A percentile compares a stretch with the other conserved stretches of the same genome.
phyloP scores from a whole-genome alignment of 1,284 basidiomycete species.

The Tylopilus sp. region DNA sequence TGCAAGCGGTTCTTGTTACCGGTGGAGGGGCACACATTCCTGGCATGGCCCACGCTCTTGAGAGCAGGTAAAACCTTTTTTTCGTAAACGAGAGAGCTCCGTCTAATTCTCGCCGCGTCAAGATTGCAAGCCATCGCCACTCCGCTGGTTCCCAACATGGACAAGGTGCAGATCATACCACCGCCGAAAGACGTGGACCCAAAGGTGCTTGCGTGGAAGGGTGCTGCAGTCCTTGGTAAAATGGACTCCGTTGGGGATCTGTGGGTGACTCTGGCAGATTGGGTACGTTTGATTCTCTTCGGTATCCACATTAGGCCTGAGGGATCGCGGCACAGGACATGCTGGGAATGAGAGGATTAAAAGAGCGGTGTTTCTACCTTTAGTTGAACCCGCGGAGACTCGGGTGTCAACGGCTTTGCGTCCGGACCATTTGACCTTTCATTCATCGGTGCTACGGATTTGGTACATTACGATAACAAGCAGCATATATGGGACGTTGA shows the following conservation, averaged over 20 bases:
- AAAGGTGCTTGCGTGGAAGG: conserved; percentile 89
- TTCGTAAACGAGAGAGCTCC: background rate
- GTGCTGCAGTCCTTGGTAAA: conserved; percentile 87
- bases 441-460: conserved; percentile 1
- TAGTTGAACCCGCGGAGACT: conserved; percentile 25
- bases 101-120: conserved; percentile 11
- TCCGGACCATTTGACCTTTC: background rate
- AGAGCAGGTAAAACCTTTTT: conserved; percentile 58
- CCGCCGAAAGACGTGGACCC: conserved; percentile 92
- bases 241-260: conserved; percentile 87
- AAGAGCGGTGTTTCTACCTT: conserved; percentile 74
- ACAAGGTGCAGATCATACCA: conserved; percentile 84
- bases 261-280: conserved; percentile 85
- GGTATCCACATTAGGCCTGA: conserved; percentile 10
- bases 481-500: background rate
- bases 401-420: background rate
- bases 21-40: conserved; percentile 75
- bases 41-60: conserved; percentile 72
- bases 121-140: conserved; percentile 79
- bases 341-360: conserved; percentile 72
- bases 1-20: conserved; percentile 84
- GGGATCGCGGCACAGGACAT: conserved; percentile 47
- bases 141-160: conserved; percentile 74
- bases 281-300: conserved; percentile 50
- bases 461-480: conserved; percentile 18